These are phyloP conservation scores for Penicillium sp. DNA, from an alignment of 2,329 filamentous ascomycete genomes.

Conservation along the genomic window DNA sequence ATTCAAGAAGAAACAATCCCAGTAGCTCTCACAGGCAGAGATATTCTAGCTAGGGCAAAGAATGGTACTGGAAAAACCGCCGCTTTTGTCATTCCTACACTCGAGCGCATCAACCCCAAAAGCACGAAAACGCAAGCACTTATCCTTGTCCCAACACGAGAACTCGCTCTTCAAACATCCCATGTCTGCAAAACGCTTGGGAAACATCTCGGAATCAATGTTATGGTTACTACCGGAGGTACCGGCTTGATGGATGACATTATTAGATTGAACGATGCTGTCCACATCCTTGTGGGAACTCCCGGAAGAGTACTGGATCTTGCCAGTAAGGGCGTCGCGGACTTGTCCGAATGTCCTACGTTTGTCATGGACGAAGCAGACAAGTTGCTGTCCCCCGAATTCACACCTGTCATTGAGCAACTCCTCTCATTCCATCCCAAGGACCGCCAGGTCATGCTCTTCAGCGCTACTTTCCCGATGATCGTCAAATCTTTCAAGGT, in stretches of 20 bases:
- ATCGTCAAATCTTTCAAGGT: constrained; percentile 94
- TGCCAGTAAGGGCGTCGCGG: constrained; percentile 93
- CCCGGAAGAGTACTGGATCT: constrained; percentile 95
- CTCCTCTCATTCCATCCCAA: constrained; percentile 93
- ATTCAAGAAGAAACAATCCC: constrained; percentile 99
- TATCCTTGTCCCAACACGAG: constrained; percentile 94
- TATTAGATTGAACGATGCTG: constrained; percentile 87
- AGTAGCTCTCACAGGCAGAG: constrained; percentile 90
- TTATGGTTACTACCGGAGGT: constrained; percentile 98
- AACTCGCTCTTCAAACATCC: constrained; percentile 96
- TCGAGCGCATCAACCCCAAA: constrained; percentile 96
- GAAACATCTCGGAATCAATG: constrained; percentile 95
- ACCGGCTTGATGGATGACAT: constrained; percentile 96
- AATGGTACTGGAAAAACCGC: constrained; percentile 99
- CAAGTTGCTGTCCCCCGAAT: constrained; percentile 94
- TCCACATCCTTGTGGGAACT: constrained; percentile 97
- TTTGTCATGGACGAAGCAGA: constrained; percentile 99
- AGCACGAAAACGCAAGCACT: constrained; percentile 95
- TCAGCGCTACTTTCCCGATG: constrained; percentile 95
- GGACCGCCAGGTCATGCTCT: constrained; percentile 98
- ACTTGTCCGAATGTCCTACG: constrained; percentile 93
- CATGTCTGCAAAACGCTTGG: constrained; percentile 99
- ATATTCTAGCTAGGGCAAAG: constrained; percentile 95
- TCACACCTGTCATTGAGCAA: constrained; percentile 97
- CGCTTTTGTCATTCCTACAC: constrained; percentile 92